Evolutionary conservation across 2,329 filamentous ascomycete genomes (phyloP).

Genomic region (Talaromyces sp.): DNA sequence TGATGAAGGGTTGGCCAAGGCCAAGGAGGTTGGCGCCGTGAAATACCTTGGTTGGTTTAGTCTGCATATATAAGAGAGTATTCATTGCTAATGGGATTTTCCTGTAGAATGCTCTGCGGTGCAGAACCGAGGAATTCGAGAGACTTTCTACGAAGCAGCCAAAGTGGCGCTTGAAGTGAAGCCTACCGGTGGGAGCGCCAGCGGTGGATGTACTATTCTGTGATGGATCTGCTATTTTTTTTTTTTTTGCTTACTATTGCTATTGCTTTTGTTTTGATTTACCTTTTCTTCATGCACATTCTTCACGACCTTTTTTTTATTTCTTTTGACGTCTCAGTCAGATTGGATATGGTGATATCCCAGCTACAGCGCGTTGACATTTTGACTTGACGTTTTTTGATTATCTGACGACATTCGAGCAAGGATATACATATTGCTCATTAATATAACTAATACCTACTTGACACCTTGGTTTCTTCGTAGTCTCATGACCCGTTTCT

Average conservation of each 20-base stretch:
- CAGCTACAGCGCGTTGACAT: not conserved
- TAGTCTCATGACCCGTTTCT: too few relatives aligned
- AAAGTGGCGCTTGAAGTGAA: constrained; percentile 70
- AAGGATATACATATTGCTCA: not conserved
- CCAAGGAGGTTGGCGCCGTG: constrained; percentile 82
- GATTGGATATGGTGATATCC: not conserved
- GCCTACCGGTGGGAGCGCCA: constrained; percentile 28
- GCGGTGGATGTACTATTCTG: constrained; percentile 31
- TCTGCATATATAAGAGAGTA: constrained; percentile 12
- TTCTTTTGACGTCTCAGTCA: not conserved
- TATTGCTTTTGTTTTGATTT: not conserved
- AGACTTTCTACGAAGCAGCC: constrained; percentile 96
- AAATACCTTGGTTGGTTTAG: constrained; percentile 66
- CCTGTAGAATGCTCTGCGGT: constrained; percentile 86
- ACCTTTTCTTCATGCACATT: constrained; percentile 8
- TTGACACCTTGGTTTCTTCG: not conserved
- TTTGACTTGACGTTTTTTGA: not conserved
- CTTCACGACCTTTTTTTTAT: not conserved
- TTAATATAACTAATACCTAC: not conserved
- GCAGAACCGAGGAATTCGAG: constrained; percentile 95
- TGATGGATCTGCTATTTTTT: constrained; percentile 14
- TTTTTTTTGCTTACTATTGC: not conserved
- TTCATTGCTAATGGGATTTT: not conserved
- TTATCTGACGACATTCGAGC: not conserved
- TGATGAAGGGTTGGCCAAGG: constrained; percentile 84